Base-by-base conservation (phyloP, 768 basidiomycete genomes). In the Rhizopogon vinicolor region DNA sequence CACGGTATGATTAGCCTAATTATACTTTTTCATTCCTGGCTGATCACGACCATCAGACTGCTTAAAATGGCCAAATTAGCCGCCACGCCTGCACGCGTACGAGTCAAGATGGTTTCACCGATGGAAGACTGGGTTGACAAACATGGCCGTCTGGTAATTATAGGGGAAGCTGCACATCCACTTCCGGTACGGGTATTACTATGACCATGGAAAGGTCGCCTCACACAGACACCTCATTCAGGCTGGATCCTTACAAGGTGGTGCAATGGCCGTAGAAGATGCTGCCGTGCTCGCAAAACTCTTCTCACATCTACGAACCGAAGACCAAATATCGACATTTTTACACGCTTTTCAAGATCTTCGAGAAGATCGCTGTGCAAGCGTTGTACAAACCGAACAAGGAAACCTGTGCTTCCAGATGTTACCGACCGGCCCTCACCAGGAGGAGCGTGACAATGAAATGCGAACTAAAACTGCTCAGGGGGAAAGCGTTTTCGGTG, bases 141-240 rank as follows among this genome's bases (percentile, higher is more conserved):
- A 10, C 64, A 66, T 18, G 79, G 77, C 7, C 71, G 74, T 49
- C 66, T 80, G 19, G 74, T 80, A 14, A 66, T 85, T 14, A 74
- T 84, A n/a, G 85, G 84, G 48, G 82, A 85, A 52, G 83, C 83
- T 2, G 82, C 80, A 0, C 83, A 86, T 65, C 80, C 83, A 13
- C 66, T 81, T 37, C 68, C 80, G 63, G 84, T 80, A 60, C 54
- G 77, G 70, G 5, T 22, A 57, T 58, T 18, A 42, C 25, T 18
- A 18, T 51, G 9, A 9, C 41, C 22, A 37, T 33, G 14, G 22
- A 46, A 22, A 14, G 13, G 35, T 40, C 35, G 37, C 35, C 16
- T 44, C 49, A 43, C 44, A 25, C 25, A 35, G 10, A 28, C 5
- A 12, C 10, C 52, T 22, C 28, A 12, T 41, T 7, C 55, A 85